A percentile compares a stretch with the other conserved stretches of the same genome.
Conservation (phyloP, 2,329 filamentous ascomycete genomes). For the Fusarium aywerte region DNA sequence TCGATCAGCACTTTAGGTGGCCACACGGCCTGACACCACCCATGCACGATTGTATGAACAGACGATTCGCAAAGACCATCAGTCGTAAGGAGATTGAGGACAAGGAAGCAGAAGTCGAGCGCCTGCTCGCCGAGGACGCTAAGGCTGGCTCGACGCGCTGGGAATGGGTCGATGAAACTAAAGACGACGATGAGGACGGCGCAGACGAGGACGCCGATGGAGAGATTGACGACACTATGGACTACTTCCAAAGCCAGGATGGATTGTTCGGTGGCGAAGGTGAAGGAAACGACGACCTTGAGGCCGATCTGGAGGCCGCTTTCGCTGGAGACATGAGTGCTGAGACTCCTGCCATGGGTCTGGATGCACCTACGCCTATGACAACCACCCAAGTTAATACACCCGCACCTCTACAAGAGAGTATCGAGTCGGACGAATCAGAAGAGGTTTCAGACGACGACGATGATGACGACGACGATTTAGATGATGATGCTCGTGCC, state of each 20-base stretch:
- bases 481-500: constrained; percentile 64
- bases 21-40: constrained; percentile 89
- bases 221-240: constrained; percentile 57
- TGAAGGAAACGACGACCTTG: constrained; percentile 60
- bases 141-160: constrained; percentile 69
- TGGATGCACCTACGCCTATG: constrained; percentile 59
- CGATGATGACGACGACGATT: constrained; percentile 64
- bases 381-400: constrained; percentile 57
- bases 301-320: constrained; percentile 66
- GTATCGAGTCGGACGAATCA: constrained; percentile 56
- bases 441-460: constrained; percentile 57
- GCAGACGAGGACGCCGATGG: constrained; percentile 64
- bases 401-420: constrained; percentile 58
- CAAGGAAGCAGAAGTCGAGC: constrained; percentile 82
- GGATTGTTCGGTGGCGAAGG: constrained; percentile 49
- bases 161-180: constrained; percentile 70
- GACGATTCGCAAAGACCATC: constrained; percentile 84
- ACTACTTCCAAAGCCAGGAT: constrained; percentile 52
- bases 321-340: constrained; percentile 56
- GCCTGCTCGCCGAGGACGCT: constrained; percentile 76
- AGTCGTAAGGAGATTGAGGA: constrained; percentile 86
- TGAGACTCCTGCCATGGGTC: constrained; percentile 57
- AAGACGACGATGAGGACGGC: constrained; percentile 56
- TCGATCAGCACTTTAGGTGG: constrained; percentile 77
- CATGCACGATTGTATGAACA: constrained; percentile 84